Evolutionary conservation across 305 asterid species (phyloP), one percentile per base, ranked within the genome.

Genomic region (Fraxinus xanthoxyloides): DNA sequence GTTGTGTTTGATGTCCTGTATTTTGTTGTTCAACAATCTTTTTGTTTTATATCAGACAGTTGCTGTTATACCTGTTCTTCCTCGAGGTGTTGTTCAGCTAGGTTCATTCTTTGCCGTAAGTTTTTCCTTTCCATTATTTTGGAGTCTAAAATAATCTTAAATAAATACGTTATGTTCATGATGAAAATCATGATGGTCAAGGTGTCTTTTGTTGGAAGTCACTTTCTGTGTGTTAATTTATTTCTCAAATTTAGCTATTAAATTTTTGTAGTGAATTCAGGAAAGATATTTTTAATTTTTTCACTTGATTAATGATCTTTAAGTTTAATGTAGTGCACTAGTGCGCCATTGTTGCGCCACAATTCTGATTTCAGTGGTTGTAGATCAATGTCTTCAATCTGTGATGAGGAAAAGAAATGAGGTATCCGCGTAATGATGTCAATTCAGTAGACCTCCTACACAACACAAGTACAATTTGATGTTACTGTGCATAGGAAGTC

Each of bases 21-120:
- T 54, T 63, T 34, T 74, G 21, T 17, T 61, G 48, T 63, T 65
- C 34, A 67, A 63, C 36, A 61, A 63, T 10, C 74, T 51, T 72
- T 79, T 80, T 61, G 35, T 63, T 69, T 17, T 67, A 32, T 79
- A 75, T 72, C 87, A 93, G 98, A 93, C 97, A 8, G 78, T 92
- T 72, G 90, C 94, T 15, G 92, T 89, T 67, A 82, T 93, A 75
- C 98, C 98, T 26, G 93, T 91, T 82, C 94, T 91, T 84, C 97
- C 95, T 63, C 93, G 88, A 75, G 98, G 98, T 23, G 97, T 92
- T 80, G 88, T 93, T 83, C 98, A 92, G 86, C 89, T 92, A 84
- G 94, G 95, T 78, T 93, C 98, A 36, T 72, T 51, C 87, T 80
- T 86, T 81, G 56, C 77, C 4, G 97, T 93, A 89, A 89, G 95